These are phyloP conservation scores for Paraphysoderma sedebokerense DNA, from an alignment of 371 early-diverging fungal genomes.

Conservation along the genomic window DNA sequence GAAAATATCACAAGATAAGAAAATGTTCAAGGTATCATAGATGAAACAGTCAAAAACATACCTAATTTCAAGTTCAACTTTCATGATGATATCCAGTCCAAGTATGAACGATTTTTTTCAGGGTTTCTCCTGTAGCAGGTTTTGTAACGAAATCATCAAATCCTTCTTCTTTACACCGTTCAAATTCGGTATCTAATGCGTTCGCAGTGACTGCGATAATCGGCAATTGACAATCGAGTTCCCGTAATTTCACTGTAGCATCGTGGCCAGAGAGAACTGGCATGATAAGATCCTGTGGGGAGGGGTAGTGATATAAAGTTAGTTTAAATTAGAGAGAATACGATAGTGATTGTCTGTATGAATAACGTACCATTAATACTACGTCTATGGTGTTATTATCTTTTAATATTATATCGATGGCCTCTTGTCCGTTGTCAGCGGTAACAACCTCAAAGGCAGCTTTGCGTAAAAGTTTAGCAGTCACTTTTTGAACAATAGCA, in stretches of 20 bases:
- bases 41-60: no score
- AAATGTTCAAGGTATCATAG: no score
- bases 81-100: no score
- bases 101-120: no score
- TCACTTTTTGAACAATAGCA: conserved; percentile 8
- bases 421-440: conserved; percentile 10
- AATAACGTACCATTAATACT: no score
- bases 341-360: no score
- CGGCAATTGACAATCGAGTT: not conserved
- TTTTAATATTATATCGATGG: conserved; percentile 2
- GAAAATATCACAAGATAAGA: no score
- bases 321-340: no score
- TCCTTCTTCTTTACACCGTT: conserved; percentile 2
- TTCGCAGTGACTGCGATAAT: conserved; percentile 3
- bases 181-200: conserved; percentile 1
- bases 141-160: conserved; percentile 4
- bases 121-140: no score
- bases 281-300: conserved; percentile 3
- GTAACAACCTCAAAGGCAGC: conserved; percentile 5
- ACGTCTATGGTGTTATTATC: not conserved
- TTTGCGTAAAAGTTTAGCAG: conserved; percentile 6
- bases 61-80: no score
- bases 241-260: not conserved
- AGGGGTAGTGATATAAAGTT: no score
- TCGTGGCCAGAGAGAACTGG: conserved; percentile 1